A percentile compares a stretch with the other conserved stretches of the same genome.
Conservation (phyloP, 2,329 filamentous ascomycete genomes). For the Bipolaris victoriae region DNA sequence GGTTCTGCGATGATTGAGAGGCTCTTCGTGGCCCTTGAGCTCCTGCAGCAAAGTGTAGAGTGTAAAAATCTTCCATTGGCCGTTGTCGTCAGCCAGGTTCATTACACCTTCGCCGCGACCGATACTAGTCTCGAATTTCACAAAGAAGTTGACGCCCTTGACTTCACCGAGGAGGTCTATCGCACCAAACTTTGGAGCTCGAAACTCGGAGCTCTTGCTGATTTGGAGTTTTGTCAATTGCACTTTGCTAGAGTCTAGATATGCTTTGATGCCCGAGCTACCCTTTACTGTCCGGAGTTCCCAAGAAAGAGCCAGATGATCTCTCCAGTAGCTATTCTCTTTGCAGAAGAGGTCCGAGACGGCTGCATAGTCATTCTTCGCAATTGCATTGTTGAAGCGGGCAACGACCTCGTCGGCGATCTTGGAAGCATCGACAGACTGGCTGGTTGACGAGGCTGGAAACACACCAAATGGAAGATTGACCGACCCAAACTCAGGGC, state of each 20-base stretch:
- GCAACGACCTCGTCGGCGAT: constrained; percentile 51
- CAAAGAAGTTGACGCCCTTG: constrained; percentile 36
- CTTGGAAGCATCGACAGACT: constrained; percentile 45
- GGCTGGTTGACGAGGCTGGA: constrained; percentile 39
- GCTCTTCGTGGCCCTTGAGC: constrained; percentile 47
- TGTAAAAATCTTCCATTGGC: constrained; percentile 51
- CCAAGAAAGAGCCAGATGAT: constrained; percentile 64
- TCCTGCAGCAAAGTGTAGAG: constrained; percentile 47
- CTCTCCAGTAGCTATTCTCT: constrained; percentile 63
- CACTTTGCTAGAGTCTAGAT: constrained; percentile 41
- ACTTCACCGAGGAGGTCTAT: constrained; percentile 41
- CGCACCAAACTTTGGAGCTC: constrained; percentile 33
- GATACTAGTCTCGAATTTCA: constrained; percentile 39
- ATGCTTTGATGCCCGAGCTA: constrained; percentile 54
- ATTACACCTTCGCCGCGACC: constrained; percentile 44
- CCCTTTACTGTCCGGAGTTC: constrained; percentile 60
- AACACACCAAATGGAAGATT: constrained; percentile 59
- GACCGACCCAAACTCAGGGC: constrained; percentile 60
- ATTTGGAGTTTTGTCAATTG: constrained; percentile 40
- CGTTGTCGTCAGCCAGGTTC: constrained; percentile 42
- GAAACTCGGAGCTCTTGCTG: constrained; percentile 29
- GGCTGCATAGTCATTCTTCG: constrained; percentile 41
- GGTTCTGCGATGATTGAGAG: constrained; percentile 28
- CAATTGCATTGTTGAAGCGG: constrained; percentile 52
- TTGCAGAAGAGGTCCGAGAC: constrained; percentile 55